Base-by-base conservation (phyloP, 2,329 filamentous ascomycete species). In the Corynespora cassiicola region DNA sequence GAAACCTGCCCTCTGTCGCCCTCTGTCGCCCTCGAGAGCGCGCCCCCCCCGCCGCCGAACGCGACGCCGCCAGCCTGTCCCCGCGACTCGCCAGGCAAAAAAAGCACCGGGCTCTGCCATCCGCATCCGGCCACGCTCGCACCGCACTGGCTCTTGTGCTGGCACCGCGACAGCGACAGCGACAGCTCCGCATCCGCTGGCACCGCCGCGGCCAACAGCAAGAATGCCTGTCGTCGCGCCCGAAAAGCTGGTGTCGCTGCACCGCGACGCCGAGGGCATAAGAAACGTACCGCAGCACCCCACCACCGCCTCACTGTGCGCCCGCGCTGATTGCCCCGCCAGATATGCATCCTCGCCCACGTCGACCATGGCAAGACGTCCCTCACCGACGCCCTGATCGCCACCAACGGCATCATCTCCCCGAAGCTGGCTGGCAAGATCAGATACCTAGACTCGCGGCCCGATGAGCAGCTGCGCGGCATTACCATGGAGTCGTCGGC, bases 401-500 rank as follows among this genome's bases (percentile, higher is more conserved):
- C 94, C 70, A 97, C 94, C 52, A 99, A 99, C 80, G 94, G 94
- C 74, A 97, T 99, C 74, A 99, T 99, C 63, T 97, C 94, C 19
- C 89, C 92, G 39, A 97, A 97, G 68, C 79, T 97, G 62, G 94
- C 94, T 39, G 94, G 94, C 68, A 97, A 97, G 77, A 95, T 99
- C 70, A 87, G 94, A 53, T 99, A 97, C 63, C 84, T 99, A 42
- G 94, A 99, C 73, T 97, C 94, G 15, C 80, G 94, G 27, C 92
- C 92, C 2, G 94, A 99, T 70, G 94, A 99, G 69, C 94, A 99
- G 72, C 81, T 88, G 11, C 86, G 94, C 51, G 94, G 94, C 39
- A 99, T 99, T 63, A 99, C 94, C n/a, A 99, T 99, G 94, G 94
- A 99, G 69, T 97, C 94, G 0, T 97, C 92, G 5, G 94, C 94